Base-by-base conservation (phyloP, 257 asterid species). In the Henckelia pumila region DNA sequence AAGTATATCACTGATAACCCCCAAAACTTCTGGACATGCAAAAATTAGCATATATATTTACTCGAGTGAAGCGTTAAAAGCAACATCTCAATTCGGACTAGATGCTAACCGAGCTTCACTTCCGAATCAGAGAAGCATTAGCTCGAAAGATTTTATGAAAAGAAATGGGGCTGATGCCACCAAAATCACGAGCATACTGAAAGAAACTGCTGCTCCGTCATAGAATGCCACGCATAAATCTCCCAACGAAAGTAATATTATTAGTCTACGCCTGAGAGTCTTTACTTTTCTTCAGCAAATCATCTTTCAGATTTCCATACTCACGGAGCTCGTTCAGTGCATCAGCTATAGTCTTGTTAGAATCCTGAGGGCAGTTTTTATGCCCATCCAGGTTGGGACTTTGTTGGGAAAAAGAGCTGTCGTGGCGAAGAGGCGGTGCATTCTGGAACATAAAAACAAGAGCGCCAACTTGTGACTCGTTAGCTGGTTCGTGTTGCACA, bases 301-400 rank as follows among this genome's bases (percentile, higher is more conserved):
- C 25, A 64, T 80, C 79, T 73, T 88, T 90, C 77, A 83, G 70
- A 26, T 76, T 75, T 44, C 61, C 64, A 72, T 82, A 90, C 9
- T 25, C 81, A 25, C 78, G 80, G 50, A 90, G 94, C 84, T 88
- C 97, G 67, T 90, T 86, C 25, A 88, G 75, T 16, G 97, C 97
- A 73, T 84, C 89, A 5, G 86, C 72, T 0, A 88, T 82, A 7
- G 95, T 84, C 77, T 83, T 87, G 53, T 53, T 29, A 59, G 81
- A 60, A 23, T 71, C 77, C 60, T 29, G 22, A 8, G 9, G 14
- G 40, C 63, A 21, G 68, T 64, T 79, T 32, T 56, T 40, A 33
- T 29, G 17, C 21, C 67, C 55, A 25, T 63, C 73, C 58, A 74
- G 71, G 24, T 63, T 80, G 66, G 84, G 69, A 63, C 71, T 76